phyloP scores from a whole-genome alignment of 371 early-diverging fungal species.

The Apophysomyces ossiformis region DNA sequence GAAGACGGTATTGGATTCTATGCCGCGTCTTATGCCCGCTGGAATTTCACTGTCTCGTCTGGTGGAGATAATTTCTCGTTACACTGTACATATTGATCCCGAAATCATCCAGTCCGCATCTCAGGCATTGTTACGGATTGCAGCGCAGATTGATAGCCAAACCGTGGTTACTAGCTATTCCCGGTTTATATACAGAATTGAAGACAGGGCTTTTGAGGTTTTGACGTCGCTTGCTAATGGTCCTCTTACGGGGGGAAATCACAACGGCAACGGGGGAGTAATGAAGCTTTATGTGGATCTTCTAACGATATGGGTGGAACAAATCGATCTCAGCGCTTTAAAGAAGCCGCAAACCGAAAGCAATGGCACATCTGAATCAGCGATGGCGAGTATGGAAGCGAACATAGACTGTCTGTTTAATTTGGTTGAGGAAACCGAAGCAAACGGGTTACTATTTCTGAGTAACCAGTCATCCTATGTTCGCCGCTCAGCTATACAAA shows the following conservation, averaged over 20 bases:
- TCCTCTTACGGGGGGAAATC: constrained; percentile 28
- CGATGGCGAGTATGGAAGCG: constrained; percentile 12
- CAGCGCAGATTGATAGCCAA: constrained; percentile 66
- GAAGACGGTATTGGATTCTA: constrained; percentile 66
- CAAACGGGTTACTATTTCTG: constrained; percentile 75
- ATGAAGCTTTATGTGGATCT: constrained; percentile 49
- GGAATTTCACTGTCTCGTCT: constrained; percentile 63
- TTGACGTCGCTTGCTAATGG: constrained; percentile 50
- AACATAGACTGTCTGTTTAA: constrained; percentile 42
- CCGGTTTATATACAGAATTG: constrained; percentile 60
- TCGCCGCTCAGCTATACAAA: constrained; percentile 62
- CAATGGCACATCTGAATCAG: background rate
- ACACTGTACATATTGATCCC: constrained; percentile 84
- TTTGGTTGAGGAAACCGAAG: constrained; percentile 75
- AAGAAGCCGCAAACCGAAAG: constrained; percentile 15
- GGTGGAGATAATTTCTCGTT: constrained; percentile 80
- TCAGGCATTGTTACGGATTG: constrained; percentile 70
- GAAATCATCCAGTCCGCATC: constrained; percentile 72
- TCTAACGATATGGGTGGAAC: constrained; percentile 45
- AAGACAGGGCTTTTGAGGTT: constrained; percentile 63
- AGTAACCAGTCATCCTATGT: constrained; percentile 64
- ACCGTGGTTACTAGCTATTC: constrained; percentile 63
- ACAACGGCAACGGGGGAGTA: constrained; percentile 33
- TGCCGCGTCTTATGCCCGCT: constrained; percentile 78
- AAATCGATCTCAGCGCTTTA: constrained; percentile 33